phyloP scores from a whole-genome alignment of 805 yeast genomes.

The Barnettozyma sucrosica region DNA sequence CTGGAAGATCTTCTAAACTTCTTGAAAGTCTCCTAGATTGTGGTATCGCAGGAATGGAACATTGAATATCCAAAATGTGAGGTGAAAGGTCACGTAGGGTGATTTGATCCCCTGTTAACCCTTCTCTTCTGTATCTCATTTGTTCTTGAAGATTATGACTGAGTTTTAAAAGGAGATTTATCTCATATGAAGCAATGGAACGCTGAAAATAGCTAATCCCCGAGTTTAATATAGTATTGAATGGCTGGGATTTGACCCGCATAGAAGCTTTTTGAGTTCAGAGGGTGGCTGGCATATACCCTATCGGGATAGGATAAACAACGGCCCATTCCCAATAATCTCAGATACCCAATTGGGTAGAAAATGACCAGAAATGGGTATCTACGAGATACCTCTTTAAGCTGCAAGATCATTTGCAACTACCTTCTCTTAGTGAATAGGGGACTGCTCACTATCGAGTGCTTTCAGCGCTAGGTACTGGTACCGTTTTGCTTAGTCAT shows the following conservation, averaged over 20 bases:
- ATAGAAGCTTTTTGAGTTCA: too few relatives aligned
- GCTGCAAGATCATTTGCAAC: too few relatives aligned
- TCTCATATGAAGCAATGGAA: not conserved
- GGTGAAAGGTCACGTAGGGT: conserved; percentile 3
- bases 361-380: too few relatives aligned
- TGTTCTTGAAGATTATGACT: not conserved
- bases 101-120: conserved; percentile 8
- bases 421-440: too few relatives aligned
- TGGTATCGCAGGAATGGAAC: conserved; percentile 7
- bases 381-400: too few relatives aligned
- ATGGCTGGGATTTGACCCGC: not conserved
- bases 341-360: too few relatives aligned
- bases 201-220: too few relatives aligned
- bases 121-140: conserved; percentile 9
- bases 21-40: not conserved
- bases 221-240: not conserved
- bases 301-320: not conserved
- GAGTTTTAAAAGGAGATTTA: not conserved
- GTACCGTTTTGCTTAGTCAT: not conserved
- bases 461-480: too few relatives aligned
- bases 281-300: not conserved
- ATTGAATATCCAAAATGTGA: conserved; percentile 2
- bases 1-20: conserved; percentile 6
- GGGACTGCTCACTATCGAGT: too few relatives aligned
- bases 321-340: not conserved